Base-by-base conservation (phyloP, 2,329 filamentous ascomycete genomes). In the Aspergillus oerlinghausenensis region DNA sequence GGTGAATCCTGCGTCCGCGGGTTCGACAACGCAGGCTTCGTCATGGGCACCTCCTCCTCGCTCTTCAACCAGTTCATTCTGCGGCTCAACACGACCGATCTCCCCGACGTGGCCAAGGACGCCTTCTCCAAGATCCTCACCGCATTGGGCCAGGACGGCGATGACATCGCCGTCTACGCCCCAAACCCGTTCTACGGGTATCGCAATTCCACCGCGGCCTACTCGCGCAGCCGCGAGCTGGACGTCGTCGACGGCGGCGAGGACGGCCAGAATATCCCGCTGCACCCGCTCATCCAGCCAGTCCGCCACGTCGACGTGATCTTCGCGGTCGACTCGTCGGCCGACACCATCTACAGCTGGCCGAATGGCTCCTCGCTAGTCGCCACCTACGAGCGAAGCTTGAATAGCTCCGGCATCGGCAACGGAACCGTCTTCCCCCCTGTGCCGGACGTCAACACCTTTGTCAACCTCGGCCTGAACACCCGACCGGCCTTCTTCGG, bases 11-110 rank as follows among this genome's bases (percentile, higher is more conserved):
- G 92, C 67, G 81, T 95, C 17, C 79, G 82, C 7, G 92, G 92
- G 1, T 92, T 92, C 61, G 92, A 96, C 73, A 92, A 92, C 65
- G 83, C 83, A 25, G 90, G 90, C 6, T 96, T 84, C 68, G 79
- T 96, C 26, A 91, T 96, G 84, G 92, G 92, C 51, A 96, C 92
- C 0, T 91, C 88, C 23, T 90, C 87, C 1, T 88, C 89, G 0
- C 80, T 96, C 1, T 96, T 96, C 81, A 96, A 96, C 75, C 79
- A 86, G 65, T 83, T 89, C 65, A 75, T 96, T 19, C 78, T 92
- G 3, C 75, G 84, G 10, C 77, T 93, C 55, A 82, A 90, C 61
- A 72, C 80, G 1, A 69, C 77, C 0, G 73, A 80, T 35, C 66
- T 84, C 7, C 80, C 79, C 2, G 69, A 67, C 4, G 72, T 81